Base-by-base conservation (phyloP, 2,329 filamentous ascomycete genomes). In the Teratosphaeria nubilosa region DNA sequence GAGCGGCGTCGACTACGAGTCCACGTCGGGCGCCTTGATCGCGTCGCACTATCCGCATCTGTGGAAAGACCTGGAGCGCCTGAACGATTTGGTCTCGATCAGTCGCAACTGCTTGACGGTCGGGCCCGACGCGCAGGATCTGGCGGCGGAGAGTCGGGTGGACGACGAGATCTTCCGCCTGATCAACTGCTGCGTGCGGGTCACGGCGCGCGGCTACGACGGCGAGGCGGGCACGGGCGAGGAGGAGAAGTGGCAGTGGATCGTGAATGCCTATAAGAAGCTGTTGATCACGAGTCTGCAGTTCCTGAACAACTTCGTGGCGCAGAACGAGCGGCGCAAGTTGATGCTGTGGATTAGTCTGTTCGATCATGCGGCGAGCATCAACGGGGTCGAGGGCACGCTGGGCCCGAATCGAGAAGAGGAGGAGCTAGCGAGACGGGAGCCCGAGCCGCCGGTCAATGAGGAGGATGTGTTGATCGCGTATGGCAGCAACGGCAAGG, bases 241-340 rank as follows among this genome's bases (percentile, higher is more conserved):
- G 58, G 82, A 86, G 69, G 82, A 85, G 64, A 81, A 82, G 63
- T 86, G 83, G 82, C 82, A 85, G 71, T 80, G 79, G 70, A 81
- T 85, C 57, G 82, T 86, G 61, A 84, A 83, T 66, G 78, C 82
- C 3, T 86, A 84, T 72, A 86, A 86, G 72, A 82, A 83, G 64
- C 74, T 86, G 20, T 74, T 86, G 65, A 85, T 86, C 57, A 85
- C 82, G 2, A 82, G 81, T 61, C 74, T 86, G n/a, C 84, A 86
- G 66, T 85, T 85, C 63, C 71, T 86, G 57, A 84, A 86, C 71
- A 86, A 86, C 62, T 78, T 86, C 54, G 82, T 85, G 53, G 83
- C 83, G 66, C 80, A 83, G 60, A 86, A 86, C 63, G 83, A 86
- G 70, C 78, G 83, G 59, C 75, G 82, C 45, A 86, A 86, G 66